A percentile compares a stretch with the other conserved stretches of the same genome.
phyloP scores from a whole-genome alignment of 208 protist species.

The Leishmania turanica region DNA sequence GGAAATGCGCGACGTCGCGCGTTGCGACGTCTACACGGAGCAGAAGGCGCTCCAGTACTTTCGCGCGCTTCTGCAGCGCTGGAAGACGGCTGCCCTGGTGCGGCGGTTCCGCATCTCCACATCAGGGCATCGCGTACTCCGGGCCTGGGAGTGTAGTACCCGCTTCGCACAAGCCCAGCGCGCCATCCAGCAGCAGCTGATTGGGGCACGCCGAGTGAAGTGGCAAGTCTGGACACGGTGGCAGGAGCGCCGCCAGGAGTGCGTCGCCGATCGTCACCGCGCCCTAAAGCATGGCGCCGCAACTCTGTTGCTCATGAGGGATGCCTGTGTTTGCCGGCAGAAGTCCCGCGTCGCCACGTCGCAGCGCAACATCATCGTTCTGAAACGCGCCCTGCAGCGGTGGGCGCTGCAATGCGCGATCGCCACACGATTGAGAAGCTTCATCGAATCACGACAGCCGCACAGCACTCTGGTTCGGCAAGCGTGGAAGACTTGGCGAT shows the following conservation, averaged over 20 bases:
- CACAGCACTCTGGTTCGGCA: neutral
- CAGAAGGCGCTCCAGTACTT: constrained; percentile 26
- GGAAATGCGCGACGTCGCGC: constrained; percentile 17
- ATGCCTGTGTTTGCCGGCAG: neutral
- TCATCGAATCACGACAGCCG: neutral
- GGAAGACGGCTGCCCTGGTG: constrained; percentile 19
- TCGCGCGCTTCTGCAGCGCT: constrained; percentile 14
- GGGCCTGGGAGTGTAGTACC: constrained; percentile 9
- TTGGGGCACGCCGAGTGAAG: constrained; percentile 8
- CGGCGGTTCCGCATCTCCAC: constrained; percentile 18
- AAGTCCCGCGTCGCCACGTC: neutral
- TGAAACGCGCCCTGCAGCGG: neutral
- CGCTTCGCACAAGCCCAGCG: constrained; percentile 11
- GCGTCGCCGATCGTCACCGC: constrained; percentile 5
- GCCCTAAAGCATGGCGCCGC: neutral
- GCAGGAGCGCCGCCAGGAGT: constrained; percentile 6
- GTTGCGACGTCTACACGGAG: constrained; percentile 35
- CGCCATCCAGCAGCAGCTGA: constrained; percentile 4
- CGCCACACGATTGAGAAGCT: neutral
- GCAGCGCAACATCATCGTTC: neutral
- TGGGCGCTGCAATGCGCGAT: neutral
- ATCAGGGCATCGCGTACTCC: constrained; percentile 17
- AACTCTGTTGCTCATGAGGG: constrained; percentile 7
- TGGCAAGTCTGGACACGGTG: constrained; percentile 19
- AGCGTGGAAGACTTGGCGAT: constrained; percentile 2